Evolutionary conservation across 2,329 filamentous ascomycete species (phyloP).

Genomic region (Claviceps africana): DNA sequence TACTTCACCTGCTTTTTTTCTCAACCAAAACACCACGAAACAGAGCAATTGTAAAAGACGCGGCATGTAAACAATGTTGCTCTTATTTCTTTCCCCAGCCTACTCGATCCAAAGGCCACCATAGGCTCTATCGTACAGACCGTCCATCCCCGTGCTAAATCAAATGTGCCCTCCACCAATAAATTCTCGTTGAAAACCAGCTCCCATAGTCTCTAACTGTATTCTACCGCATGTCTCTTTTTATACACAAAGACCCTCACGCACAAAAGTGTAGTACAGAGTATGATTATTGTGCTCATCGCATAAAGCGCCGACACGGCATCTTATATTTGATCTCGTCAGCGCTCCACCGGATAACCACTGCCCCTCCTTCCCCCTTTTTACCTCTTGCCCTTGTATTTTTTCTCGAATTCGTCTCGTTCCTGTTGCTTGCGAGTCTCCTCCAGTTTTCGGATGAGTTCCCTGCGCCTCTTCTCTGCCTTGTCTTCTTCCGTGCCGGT

Average conservation of each 20-base stretch:
- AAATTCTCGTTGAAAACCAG: neutral
- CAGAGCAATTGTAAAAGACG: no score
- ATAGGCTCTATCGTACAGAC: neutral
- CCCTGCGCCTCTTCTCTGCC: slow-evolving; percentile 21
- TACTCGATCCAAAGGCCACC: neutral
- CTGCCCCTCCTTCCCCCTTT: neutral
- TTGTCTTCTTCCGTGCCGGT: slow-evolving; percentile 19
- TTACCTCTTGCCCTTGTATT: slow-evolving; percentile 22
- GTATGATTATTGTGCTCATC: no score
- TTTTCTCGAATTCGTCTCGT: slow-evolving; percentile 25
- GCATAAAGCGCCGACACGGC: no score
- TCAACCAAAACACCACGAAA: no score
- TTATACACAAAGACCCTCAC: neutral
- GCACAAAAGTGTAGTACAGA: no score
- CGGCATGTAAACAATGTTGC: no score
- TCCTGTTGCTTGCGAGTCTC: slow-evolving; percentile 21
- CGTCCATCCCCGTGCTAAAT: neutral
- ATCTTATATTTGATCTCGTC: no score
- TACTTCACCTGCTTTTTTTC: no score
- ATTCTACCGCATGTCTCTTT: neutral
- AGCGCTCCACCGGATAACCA: no score
- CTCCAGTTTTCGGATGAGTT: slow-evolving; percentile 22
- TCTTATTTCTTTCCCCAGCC: no score
- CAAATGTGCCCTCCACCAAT: neutral
- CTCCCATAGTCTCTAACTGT: neutral